Conservation (phyloP, 345 rosid genomes). For the Dimocarpus longan region DNA sequence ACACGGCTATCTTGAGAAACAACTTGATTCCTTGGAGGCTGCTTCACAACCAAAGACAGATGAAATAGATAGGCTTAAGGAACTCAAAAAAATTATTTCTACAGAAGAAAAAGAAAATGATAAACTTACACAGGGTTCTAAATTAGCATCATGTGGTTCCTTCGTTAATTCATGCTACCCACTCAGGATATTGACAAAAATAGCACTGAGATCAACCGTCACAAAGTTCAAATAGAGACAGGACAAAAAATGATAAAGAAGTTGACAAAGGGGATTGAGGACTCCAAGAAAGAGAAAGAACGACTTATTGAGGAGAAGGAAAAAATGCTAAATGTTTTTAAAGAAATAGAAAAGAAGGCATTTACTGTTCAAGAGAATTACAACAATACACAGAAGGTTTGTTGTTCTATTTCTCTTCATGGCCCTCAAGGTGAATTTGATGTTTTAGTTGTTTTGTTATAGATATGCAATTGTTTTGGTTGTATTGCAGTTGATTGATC, state of each 20-base stretch:
- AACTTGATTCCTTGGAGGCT: constrained; percentile 75
- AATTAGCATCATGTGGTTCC: constrained; percentile 18
- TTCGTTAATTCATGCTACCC: constrained; percentile 28
- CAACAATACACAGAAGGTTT: constrained; percentile 74
- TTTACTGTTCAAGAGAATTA: constrained; percentile 84
- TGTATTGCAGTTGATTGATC: constrained; percentile 65
- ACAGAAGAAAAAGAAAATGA: constrained; percentile 75
- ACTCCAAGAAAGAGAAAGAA: constrained; percentile 76
- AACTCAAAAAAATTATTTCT: constrained; percentile 59
- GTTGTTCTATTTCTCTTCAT: constrained; percentile 8
- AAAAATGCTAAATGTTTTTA: constrained; percentile 59
- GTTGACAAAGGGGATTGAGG: constrained; percentile 82
- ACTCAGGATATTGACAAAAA: constrained; percentile 80
- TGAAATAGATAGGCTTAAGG: constrained; percentile 65
- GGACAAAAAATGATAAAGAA: constrained; percentile 86
- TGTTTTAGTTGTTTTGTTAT: neutral
- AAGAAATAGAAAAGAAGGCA: constrained; percentile 79
- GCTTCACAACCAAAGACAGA: constrained; percentile 78
- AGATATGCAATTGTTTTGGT: constrained; percentile 15
- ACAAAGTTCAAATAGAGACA: constrained; percentile 88
- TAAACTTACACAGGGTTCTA: constrained; percentile 66
- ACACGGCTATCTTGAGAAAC: constrained; percentile 70
- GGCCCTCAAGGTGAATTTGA: constrained; percentile 1
- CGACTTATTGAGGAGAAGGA: constrained; percentile 66
- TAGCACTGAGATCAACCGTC: constrained; percentile 84